Evolutionary conservation across 441 rosid species (phyloP).

Genomic region (Populus tomentosa): DNA sequence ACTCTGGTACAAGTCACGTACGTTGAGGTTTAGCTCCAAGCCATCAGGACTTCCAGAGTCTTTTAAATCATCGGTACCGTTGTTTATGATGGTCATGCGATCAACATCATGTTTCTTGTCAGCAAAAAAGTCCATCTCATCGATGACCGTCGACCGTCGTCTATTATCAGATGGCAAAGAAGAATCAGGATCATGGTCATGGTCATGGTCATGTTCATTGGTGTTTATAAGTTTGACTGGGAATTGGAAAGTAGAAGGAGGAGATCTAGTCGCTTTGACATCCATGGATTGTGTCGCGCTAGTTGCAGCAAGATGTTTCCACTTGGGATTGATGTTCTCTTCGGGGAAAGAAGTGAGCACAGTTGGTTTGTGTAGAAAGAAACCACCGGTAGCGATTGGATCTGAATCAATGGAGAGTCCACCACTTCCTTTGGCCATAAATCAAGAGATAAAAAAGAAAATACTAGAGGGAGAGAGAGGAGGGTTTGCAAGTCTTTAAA

Average conservation of each 20-base stretch:
- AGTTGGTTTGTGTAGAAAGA: conserved; percentile 29
- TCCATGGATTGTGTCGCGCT: conserved; percentile 19
- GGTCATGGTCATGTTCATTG: background rate
- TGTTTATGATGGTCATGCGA: background rate
- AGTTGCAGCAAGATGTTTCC: background rate
- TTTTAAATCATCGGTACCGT: background rate
- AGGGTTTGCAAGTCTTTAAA: conserved; percentile 28
- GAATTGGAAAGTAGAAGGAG: conserved; percentile 36
- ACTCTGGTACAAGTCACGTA: conserved; percentile 13
- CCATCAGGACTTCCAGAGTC: conserved; percentile 1
- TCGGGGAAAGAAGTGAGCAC: conserved; percentile 41
- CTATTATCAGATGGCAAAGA: conserved; percentile 6
- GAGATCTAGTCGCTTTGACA: background rate
- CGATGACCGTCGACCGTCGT: conserved; percentile 19
- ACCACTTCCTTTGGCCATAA: conserved; percentile 40
- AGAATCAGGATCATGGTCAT: background rate
- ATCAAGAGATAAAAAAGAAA: conserved; percentile 10
- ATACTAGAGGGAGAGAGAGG: conserved; percentile 8
- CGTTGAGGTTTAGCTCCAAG: conserved; percentile 30
- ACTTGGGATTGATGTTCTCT: background rate
- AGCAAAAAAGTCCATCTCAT: conserved; percentile 52
- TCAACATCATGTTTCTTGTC: conserved; percentile 10
- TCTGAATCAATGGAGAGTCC: conserved; percentile 59
- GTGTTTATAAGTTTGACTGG: conserved; percentile 27
- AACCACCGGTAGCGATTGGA: conserved; percentile 14